Base-by-base conservation (phyloP, 441 rosid species). In the Mallotus japonicus region DNA sequence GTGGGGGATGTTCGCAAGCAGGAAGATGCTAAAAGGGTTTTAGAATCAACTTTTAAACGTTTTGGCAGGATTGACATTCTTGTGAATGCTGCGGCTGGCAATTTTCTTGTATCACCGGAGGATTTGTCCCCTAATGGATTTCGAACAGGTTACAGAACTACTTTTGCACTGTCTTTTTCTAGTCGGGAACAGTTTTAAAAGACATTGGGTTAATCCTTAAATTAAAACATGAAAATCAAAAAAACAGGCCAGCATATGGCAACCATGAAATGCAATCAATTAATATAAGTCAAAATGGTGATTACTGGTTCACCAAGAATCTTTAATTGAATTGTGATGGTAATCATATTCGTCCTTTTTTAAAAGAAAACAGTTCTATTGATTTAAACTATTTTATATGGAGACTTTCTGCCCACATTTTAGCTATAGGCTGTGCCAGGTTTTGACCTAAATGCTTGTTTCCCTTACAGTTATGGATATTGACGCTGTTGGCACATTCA, bases 21-120 rank as follows among this genome's bases (percentile, higher is more conserved):
- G 73, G 97, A 92, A 8, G 97, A 95, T 82, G 98, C 97, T 0
- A 65, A 13, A 24, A 87, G 88, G 77, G 94, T 87, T 2, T 82
- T 92, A 32, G 98, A 92, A 76, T 90, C 93, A 46, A 85, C 99
- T 73, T 73, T 81, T 76, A 74, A 81, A 75, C 92, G 87, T 78
- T 90, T 95, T 74, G 96, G 98, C 50, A 79, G 67, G 79, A 78
- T 95, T 67, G 98, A 95, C 75, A 78, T 92, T 77, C 97, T 95
- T 65, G 96, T 92, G 58, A 95, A 92, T 81, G 87, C 95, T 54
- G 99, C 99, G 15, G 99, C 99, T 53, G 98, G 99, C 0, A 95
- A 95, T 84, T 95, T 95, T 76, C 90, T 95, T 2, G 95, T 82
- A 0, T 71, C 98, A 0, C 86, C 98, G 0, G 99, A 95, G 80